Evolutionary conservation across 208 protist species (phyloP), one percentile per base, ranked within the genome.

Genomic region (Trypanosoma cruzi): DNA sequence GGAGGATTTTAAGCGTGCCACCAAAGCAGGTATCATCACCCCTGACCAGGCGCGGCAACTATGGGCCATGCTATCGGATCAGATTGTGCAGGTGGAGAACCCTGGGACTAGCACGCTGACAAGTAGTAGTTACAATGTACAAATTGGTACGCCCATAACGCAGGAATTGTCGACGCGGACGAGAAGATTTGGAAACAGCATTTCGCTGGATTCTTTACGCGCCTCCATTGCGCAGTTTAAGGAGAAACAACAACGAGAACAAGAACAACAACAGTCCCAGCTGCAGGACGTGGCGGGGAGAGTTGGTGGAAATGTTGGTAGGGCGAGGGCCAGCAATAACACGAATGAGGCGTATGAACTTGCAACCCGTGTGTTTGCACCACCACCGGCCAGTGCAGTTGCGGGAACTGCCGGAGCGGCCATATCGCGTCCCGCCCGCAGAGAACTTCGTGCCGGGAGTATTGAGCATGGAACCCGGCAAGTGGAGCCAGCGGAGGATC

Each of bases 11-110:
- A 87, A 87, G 63, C 64, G 81, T 29, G 89, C 89, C 16, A 86
- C 86, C 28, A 71, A 86, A 40, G 70, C 80, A 0, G 86, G 86
- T 52, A 89, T 95, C 53, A 95, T 95, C 73, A 95, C 85, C 10
- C 83, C 84, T 3, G 89, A 93, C 64, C 89, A 95, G 66, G 84
- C 86, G 0, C 77, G 86, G 8, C 89, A 95, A 73, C 81, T 95
- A 34, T 95, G 89, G 89, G 89, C 86, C 16, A 95, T 95, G 86
- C 71, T 93, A 13, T 92, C 84, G 29, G 87, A 91, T 54, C 83
- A 93, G 57, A 79, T 89, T 42, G 86, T 95, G 24, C 86, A 81
- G 26, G 77, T 90, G 22, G 85, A 75, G 18, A 73, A 73, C 11
- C 26, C 46, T 18, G n/a, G 16, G 22, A 18, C 54, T 8, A 64